phyloP scores from a whole-genome alignment of 148 eudicot genomes.

The Nepenthes gracilis region DNA sequence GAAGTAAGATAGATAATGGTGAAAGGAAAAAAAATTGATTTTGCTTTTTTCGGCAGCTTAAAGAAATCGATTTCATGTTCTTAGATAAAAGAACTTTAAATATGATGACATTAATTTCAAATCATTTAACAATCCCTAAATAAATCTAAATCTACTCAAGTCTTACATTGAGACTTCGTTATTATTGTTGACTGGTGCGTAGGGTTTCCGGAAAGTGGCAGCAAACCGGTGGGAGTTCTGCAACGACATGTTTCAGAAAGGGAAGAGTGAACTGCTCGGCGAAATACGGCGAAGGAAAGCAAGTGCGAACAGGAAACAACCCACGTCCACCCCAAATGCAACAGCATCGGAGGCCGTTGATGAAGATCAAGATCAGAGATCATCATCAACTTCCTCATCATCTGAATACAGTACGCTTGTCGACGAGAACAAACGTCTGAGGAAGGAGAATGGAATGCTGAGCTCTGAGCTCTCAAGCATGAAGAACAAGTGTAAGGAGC shows the following conservation, averaged over 20 bases:
- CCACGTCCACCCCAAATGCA: conserved; percentile 8
- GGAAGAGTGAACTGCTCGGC: conserved; percentile 41
- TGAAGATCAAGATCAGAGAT: conserved; percentile 49
- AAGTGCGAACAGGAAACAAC: conserved; percentile 31
- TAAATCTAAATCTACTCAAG: too few species aligned
- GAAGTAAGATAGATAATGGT: too few species aligned
- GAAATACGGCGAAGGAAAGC: conserved; percentile 72
- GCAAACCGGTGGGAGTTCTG: conserved; percentile 81
- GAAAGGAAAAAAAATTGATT: too few species aligned
- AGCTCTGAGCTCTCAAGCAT: conserved; percentile 46
- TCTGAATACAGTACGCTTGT: conserved; percentile 29
- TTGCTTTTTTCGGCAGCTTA: too few species aligned
- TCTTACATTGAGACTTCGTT: too few species aligned
- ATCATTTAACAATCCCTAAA: too few species aligned
- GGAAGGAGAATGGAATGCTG: conserved; percentile 48
- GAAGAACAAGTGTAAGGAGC: conserved; percentile 70
- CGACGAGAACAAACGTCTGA: conserved; percentile 76
- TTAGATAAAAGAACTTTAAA: too few species aligned
- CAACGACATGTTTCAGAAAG: conserved; percentile 69
- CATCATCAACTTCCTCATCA: conserved; percentile 65
- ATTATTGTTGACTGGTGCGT: neutral
- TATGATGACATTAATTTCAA: too few species aligned
- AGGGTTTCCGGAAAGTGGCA: conserved; percentile 89
- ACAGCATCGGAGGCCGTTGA: neutral
- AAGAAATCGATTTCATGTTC: too few species aligned